phyloP scores from a whole-genome alignment of 768 basidiomycete species.

The Crassisporium funariophilum region DNA sequence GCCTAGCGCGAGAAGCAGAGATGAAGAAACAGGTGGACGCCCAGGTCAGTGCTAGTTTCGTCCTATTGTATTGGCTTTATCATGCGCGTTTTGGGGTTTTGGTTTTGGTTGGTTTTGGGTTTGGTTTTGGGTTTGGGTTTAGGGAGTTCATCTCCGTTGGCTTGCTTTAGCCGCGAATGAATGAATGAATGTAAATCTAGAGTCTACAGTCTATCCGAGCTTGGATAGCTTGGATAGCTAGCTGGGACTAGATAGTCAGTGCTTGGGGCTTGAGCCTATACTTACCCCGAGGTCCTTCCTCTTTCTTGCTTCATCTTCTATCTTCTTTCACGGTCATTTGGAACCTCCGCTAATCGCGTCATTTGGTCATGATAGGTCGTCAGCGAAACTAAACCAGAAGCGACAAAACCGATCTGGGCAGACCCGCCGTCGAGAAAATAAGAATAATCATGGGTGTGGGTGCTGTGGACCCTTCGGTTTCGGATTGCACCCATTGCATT shows the following conservation, averaged over 20 bases:
- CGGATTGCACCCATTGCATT: too few relatives aligned
- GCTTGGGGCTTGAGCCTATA: neutral
- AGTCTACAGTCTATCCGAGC: too few relatives aligned
- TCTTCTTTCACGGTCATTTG: conserved; percentile 5
- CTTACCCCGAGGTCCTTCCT: conserved; percentile 4
- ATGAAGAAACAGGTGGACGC: conserved; percentile 52
- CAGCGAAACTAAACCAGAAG: conserved; percentile 35
- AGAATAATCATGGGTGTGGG: conserved; percentile 7
- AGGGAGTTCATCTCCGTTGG: too few relatives aligned
- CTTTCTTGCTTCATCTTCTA: neutral
- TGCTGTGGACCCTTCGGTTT: too few relatives aligned
- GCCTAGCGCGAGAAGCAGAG: conserved; percentile 55
- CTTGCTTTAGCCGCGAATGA: too few relatives aligned
- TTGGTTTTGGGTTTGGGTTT: too few relatives aligned
- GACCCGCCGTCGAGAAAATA: conserved; percentile 17
- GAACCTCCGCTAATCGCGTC: conserved; percentile 11
- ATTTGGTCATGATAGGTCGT: conserved; percentile 23
- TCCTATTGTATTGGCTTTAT: conserved; percentile 1
- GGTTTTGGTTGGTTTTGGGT: too few relatives aligned
- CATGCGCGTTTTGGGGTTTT: too few relatives aligned
- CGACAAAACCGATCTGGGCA: conserved; percentile 47
- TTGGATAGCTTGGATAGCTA: too few relatives aligned
- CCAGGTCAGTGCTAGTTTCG: conserved; percentile 43
- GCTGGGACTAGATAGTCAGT: too few relatives aligned
- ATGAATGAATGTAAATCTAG: too few relatives aligned